Conservation (phyloP, 202 grass and related monocot species). For the Zoysia matrella region DNA sequence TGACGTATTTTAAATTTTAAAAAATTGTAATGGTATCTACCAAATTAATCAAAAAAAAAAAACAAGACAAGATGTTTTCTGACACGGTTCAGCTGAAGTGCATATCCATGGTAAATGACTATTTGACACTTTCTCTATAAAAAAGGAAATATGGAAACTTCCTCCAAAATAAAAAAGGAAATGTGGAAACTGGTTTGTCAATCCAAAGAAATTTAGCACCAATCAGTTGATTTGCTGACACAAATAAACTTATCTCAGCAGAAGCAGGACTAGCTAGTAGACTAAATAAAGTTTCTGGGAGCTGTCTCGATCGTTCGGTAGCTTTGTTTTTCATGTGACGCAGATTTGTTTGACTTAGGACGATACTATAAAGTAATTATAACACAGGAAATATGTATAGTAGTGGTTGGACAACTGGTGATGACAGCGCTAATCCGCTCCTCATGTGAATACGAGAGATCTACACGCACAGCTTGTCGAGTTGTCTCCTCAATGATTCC, state of each 20-base stretch:
- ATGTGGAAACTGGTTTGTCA: neutral
- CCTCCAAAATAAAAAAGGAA: neutral
- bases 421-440: slow-evolving; percentile 41
- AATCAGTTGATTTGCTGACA: neutral
- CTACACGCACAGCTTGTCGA: slow-evolving; percentile 36
- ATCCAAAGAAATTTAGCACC: neutral
- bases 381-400: neutral
- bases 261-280: slow-evolving; percentile 5
- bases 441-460: slow-evolving; percentile 57
- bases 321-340: slow-evolving; percentile 51
- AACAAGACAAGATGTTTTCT: neutral
- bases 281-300: slow-evolving; percentile 23
- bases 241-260: slow-evolving; percentile 6
- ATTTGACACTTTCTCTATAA: too few species aligned
- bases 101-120: too few species aligned
- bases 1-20: too few species aligned
- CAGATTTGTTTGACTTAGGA: slow-evolving; percentile 56
- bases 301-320: slow-evolving; percentile 44
- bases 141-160: neutral
- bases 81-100: too few species aligned
- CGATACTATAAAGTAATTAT: slow-evolving; percentile 30
- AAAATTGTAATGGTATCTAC: too few species aligned
- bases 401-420: slow-evolving; percentile 38
- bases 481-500: slow-evolving; percentile 58
- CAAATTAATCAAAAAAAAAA: too few species aligned